Base-by-base conservation (phyloP, 495 filamentous ascomycete genomes). In the Evansstolkia leycettana region DNA sequence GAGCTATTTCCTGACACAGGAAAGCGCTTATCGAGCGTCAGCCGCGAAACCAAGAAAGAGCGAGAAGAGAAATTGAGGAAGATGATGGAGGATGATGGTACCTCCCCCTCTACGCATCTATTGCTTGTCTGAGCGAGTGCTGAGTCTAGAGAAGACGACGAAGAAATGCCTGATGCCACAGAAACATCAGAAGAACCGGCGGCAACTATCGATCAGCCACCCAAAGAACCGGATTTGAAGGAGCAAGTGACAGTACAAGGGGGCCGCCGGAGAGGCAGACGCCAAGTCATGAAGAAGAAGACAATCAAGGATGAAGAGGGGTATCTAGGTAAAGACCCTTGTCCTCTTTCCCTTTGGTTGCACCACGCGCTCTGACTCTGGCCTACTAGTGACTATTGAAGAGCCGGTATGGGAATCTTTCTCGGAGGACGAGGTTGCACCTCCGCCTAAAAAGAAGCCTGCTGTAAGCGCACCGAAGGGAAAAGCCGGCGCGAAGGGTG, bases 331-430 rank as follows among this genome's bases (percentile, higher is more conserved):
- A 67, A 4, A 5, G 16, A 34, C 13, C 16, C 17, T n/a, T 20
- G 10, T 24, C 10, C 10, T 18, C 8, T 19, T 3, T 33, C 17
- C 5, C 11, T 24, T 17, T 38, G 23, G 13, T 36, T 54, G 29
- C 28, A 26, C 9, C 27, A 18, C 23, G 7, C 28, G 15, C 12
- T 17, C 28, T 37, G 26, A 28, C 18, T 17, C 9, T 26, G 30
- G 29, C 16, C 25, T 14, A 43, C 45, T 47, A 93, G 90, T 96
- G 12, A 96, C 90, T 9, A 80, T 78, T 43, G 81, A 89, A 48
- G 89, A 95, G 50, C 63, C 74, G 1, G 77, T 69, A 1, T 98
- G 90, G 90, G 90, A 96, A 55, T 93, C 84, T 4, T 96, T 92
- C 65, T 94, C 86, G 2, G 83, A 88, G 44, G 87, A 92, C 48